These are phyloP conservation scores for Epichloe hybrida DNA, from an alignment of 2,329 filamentous ascomycete species.

Conservation along the genomic window DNA sequence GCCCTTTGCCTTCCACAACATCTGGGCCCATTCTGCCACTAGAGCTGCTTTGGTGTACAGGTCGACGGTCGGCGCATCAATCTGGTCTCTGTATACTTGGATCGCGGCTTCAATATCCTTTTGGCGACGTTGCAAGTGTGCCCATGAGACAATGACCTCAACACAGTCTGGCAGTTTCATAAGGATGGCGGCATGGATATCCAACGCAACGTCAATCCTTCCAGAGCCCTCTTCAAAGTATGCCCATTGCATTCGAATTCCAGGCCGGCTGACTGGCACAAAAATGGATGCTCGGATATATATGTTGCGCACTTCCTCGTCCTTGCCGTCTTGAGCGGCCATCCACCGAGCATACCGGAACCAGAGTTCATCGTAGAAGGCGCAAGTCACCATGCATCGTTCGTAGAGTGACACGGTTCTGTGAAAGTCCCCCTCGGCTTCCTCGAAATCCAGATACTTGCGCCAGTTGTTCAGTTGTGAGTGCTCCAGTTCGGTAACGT, in stretches of 20 bases:
- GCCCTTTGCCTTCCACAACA: conserved; percentile 81
- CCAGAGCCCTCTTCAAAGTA: conserved; percentile 84
- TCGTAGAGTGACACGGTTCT: conserved; percentile 81
- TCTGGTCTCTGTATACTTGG: conserved; percentile 66
- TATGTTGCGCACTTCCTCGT: conserved; percentile 83
- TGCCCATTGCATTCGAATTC: conserved; percentile 78
- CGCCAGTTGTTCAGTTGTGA: conserved; percentile 79
- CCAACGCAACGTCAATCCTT: conserved; percentile 63
- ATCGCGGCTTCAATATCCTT: conserved; percentile 74
- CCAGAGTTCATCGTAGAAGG: conserved; percentile 97
- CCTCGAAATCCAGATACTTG: conserved; percentile 94
- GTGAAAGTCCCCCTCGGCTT: conserved; percentile 59
- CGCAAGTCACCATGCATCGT: conserved; percentile 81
- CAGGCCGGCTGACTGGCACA: conserved; percentile 74
- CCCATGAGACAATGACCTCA: conserved; percentile 78
- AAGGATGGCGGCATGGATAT: conserved; percentile 74
- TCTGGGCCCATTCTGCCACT: conserved; percentile 73
- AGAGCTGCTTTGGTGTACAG: conserved; percentile 74
- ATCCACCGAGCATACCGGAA: conserved; percentile 95
- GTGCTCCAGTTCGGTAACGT: conserved; percentile 84
- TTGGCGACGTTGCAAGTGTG: conserved; percentile 74
- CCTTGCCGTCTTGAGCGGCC: conserved; percentile 63
- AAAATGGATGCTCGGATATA: conserved; percentile 83
- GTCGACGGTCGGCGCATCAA: conserved; percentile 59
- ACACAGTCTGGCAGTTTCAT: conserved; percentile 65